Conservation (phyloP, 2,329 filamentous ascomycete genomes). For the Ustulina deusta region DNA sequence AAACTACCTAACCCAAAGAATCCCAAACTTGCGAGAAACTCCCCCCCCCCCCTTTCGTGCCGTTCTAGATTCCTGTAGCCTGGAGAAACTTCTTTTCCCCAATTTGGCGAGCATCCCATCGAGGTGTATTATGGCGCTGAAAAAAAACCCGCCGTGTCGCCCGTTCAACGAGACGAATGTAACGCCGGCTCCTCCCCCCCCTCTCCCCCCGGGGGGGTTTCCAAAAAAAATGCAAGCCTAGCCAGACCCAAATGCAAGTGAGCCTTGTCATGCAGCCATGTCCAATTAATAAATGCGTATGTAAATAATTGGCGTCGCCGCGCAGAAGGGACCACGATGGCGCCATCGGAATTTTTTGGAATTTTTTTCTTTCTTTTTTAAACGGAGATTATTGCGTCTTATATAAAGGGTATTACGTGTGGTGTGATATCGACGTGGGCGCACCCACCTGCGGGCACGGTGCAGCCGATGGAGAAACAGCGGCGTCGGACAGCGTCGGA, state of each 20-base stretch:
- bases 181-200: slow-evolving; percentile 29
- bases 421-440: slow-evolving; percentile 12
- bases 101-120: slow-evolving; percentile 13
- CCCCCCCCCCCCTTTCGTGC: background rate
- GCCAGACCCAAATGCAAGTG: slow-evolving; percentile 34
- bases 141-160: slow-evolving; percentile 21
- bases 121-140: slow-evolving; percentile 8
- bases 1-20: background rate
- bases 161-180: slow-evolving; percentile 36
- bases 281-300: slow-evolving; percentile 43
- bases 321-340: slow-evolving; percentile 18
- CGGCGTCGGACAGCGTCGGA: slow-evolving; percentile 18
- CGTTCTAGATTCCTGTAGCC: slow-evolving; percentile 28
- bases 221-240: slow-evolving; percentile 32
- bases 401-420: slow-evolving; percentile 19
- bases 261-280: slow-evolving; percentile 39
- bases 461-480: slow-evolving; percentile 9
- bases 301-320: slow-evolving; percentile 33
- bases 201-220: slow-evolving; percentile 12
- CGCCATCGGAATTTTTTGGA: slow-evolving; percentile 20
- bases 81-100: slow-evolving; percentile 8
- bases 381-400: slow-evolving; percentile 8
- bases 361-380: background rate
- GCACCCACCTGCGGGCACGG: slow-evolving; percentile 19
- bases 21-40: background rate